phyloP scores from a whole-genome alignment of 306 rosid species.

The Dalbergia oliveri region DNA sequence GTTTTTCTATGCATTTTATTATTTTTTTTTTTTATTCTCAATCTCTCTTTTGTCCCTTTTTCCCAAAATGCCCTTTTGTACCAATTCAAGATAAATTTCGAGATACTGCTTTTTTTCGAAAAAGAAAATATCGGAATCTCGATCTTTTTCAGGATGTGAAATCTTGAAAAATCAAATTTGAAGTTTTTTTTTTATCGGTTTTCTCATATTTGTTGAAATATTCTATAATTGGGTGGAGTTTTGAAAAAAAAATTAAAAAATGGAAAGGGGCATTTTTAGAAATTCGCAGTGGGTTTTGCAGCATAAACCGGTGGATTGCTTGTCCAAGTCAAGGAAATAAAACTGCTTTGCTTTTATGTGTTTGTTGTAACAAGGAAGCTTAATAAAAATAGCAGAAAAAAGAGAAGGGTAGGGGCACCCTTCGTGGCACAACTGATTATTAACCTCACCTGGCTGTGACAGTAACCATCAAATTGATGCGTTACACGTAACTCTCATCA shows the following conservation, averaged over 20 bases:
- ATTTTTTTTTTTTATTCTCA: conserved; percentile 33
- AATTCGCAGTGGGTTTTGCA: conserved; percentile 48
- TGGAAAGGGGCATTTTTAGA: conserved; percentile 55
- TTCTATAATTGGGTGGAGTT: background rate
- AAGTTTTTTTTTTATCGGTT: background rate
- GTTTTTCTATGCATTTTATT: conserved; percentile 56
- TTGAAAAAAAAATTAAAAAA: background rate
- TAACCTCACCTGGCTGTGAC: conserved; percentile 51
- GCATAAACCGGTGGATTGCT: conserved; percentile 61
- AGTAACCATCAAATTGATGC: conserved; percentile 25
- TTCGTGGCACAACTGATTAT: conserved; percentile 28
- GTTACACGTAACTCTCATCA: conserved; percentile 41
- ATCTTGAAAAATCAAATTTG: conserved; percentile 1
- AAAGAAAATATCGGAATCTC: conserved; percentile 6
- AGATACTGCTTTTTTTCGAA: background rate
- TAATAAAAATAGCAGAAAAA: conserved; percentile 33
- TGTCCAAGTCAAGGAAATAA: conserved; percentile 77
- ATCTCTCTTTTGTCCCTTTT: background rate
- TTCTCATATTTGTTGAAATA: background rate
- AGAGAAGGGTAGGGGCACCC: conserved; percentile 11
- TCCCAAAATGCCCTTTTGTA: conserved; percentile 53
- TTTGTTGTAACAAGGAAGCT: conserved; percentile 77
- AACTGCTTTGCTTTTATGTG: conserved; percentile 56
- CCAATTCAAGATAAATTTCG: conserved; percentile 9
- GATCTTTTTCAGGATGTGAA: conserved; percentile 16